Percentiles rank a stretch among this genome's conserved stretches.
These are phyloP conservation scores for Ogataea pilisensis DNA, from an alignment of 805 yeast species.

Conservation along the genomic window DNA sequence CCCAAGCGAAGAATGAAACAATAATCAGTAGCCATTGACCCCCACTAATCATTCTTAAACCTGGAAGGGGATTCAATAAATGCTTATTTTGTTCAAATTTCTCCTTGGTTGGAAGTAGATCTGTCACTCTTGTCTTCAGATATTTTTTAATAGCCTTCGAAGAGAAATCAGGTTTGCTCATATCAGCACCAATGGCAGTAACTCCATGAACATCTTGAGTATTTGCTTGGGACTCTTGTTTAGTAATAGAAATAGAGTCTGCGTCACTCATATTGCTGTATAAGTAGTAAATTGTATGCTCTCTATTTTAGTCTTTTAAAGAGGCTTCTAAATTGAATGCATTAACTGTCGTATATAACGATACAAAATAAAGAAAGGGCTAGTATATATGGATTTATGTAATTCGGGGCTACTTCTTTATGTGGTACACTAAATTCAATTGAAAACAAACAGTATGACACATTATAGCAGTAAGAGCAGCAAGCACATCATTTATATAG, in stretches of 20 bases:
- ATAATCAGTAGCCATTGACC: conserved; percentile 55
- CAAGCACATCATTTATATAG: too few species aligned
- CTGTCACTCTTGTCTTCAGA: conserved; percentile 42
- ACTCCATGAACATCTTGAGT: conserved; percentile 33
- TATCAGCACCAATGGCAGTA: conserved; percentile 30
- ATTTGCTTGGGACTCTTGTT: conserved; percentile 37
- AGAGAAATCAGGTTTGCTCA: conserved; percentile 30
- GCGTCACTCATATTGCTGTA: conserved; percentile 5
- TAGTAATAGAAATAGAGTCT: conserved; percentile 4
- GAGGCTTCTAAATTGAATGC: too few species aligned
- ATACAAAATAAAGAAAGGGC: too few species aligned
- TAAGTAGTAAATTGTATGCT: too few species aligned
- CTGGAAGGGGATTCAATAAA: conserved; percentile 60
- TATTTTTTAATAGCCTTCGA: conserved; percentile 33
- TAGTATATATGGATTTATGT: too few species aligned
- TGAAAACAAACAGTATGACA: too few species aligned
- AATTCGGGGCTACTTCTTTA: too few species aligned
- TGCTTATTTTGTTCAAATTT: conserved; percentile 33
- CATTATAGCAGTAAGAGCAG: too few species aligned
- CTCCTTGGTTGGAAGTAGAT: conserved; percentile 45
- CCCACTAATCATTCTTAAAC: conserved; percentile 42
- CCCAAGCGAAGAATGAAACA: conserved; percentile 56
- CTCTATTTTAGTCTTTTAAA: too few species aligned
- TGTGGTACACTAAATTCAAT: too few species aligned
- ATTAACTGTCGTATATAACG: too few species aligned